A percentile compares a stretch with the other conserved stretches of the same genome.
phyloP scores from a whole-genome alignment of 2,329 filamentous ascomycete species.

The Trichoderma sp. region DNA sequence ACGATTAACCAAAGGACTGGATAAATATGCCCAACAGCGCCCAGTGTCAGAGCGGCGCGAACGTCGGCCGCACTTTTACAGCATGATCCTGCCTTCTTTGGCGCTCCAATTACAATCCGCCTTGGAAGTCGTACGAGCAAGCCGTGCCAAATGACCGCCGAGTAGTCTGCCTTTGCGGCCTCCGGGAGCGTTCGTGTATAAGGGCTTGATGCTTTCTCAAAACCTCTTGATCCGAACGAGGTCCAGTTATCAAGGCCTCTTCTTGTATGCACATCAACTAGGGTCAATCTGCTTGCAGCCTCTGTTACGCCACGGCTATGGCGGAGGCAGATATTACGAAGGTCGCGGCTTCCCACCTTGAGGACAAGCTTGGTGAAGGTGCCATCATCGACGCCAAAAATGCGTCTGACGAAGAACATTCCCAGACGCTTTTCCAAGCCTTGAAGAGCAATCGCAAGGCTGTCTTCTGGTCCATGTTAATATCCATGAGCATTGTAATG shows the following conservation, averaged over 20 bases:
- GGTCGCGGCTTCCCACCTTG: slow-evolving; percentile 13
- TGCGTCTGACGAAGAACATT: slow-evolving; percentile 24
- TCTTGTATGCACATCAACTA: neutral
- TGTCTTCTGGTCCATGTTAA: slow-evolving; percentile 43
- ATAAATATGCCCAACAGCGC: slow-evolving; percentile 10
- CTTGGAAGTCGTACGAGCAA: neutral
- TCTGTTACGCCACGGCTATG: neutral
- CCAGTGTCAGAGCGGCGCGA: neutral
- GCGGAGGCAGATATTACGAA: slow-evolving; percentile 19
- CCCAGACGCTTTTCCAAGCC: slow-evolving; percentile 26
- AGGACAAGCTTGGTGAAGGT: slow-evolving; percentile 21
- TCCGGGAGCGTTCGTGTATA: neutral
- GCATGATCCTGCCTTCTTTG: neutral
- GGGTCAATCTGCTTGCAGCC: neutral
- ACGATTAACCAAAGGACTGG: slow-evolving; percentile 6
- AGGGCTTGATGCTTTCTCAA: neutral
- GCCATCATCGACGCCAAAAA: slow-evolving; percentile 23
- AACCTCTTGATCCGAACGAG: neutral
- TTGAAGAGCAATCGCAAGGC: slow-evolving; percentile 41
- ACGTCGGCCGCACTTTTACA: neutral
- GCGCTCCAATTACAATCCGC: slow-evolving; percentile 17
- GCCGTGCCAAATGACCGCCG: neutral
- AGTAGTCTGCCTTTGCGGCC: neutral
- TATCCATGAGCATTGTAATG: slow-evolving; percentile 47
- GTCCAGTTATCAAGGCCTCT: neutral